Percentiles rank a stretch among this genome's conserved stretches.
These are phyloP conservation scores for Luffa aegyptiaca DNA, from an alignment of 306 rosid species.

Conservation along the genomic window DNA sequence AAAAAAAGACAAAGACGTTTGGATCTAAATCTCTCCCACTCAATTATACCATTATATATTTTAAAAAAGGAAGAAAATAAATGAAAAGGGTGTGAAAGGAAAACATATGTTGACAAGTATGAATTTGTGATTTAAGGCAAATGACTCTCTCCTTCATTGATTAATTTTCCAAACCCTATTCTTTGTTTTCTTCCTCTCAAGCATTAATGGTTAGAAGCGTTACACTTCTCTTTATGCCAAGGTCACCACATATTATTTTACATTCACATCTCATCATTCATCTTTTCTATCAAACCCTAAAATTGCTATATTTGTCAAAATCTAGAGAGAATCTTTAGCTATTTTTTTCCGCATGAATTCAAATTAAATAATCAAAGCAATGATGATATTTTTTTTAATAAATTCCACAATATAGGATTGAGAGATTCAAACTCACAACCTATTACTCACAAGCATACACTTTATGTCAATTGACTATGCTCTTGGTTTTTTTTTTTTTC, in stretches of 20 bases:
- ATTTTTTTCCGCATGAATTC: background rate
- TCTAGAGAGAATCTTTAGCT: background rate
- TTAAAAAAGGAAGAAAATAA: background rate
- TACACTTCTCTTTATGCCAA: background rate
- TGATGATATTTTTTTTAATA: background rate
- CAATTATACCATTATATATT: too few relatives aligned
- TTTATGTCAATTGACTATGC: too few relatives aligned
- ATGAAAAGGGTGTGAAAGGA: background rate
- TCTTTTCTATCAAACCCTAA: background rate
- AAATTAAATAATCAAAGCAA: background rate
- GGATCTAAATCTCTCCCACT: too few relatives aligned
- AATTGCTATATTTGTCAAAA: background rate
- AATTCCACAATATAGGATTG: too few relatives aligned
- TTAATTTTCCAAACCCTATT: background rate
- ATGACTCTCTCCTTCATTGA: background rate
- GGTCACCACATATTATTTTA: background rate
- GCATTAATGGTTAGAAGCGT: background rate
- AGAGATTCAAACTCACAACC: too few relatives aligned
- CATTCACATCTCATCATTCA: background rate
- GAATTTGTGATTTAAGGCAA: background rate
- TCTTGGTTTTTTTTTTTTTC: too few relatives aligned
- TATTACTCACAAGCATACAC: too few relatives aligned
- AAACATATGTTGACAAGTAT: background rate
- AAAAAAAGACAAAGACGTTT: too few relatives aligned
- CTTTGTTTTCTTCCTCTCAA: constrained; percentile 4